phyloP scores from a whole-genome alignment of 176 grass and related monocot species.

The Oryza longistaminata region DNA sequence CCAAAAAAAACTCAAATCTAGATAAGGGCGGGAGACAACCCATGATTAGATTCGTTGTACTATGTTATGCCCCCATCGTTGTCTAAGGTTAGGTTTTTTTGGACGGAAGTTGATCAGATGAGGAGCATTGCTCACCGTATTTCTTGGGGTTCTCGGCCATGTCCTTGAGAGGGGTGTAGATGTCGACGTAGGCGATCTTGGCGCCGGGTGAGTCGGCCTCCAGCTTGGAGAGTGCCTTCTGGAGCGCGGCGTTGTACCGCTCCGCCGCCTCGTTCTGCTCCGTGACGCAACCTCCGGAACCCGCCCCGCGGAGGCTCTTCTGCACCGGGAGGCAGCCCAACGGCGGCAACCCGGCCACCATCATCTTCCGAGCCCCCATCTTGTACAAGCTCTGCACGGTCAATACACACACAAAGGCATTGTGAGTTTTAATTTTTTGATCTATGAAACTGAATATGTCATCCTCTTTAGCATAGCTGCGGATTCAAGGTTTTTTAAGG shows the following conservation, averaged over 20 bases:
- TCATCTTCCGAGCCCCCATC: slow-evolving; percentile 44
- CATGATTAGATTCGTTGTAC: too few relatives aligned
- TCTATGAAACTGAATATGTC: neutral
- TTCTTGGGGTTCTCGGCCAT: slow-evolving; percentile 44
- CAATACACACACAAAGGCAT: neutral
- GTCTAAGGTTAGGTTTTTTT: too few relatives aligned
- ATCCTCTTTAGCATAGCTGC: too few relatives aligned
- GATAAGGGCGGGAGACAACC: too few relatives aligned
- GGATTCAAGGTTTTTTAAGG: too few relatives aligned
- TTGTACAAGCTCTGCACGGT: slow-evolving; percentile 47
- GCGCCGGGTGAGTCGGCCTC: slow-evolving; percentile 16
- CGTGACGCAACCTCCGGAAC: slow-evolving; percentile 21
- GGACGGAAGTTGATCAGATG: too few relatives aligned
- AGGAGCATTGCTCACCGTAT: slow-evolving; percentile 38
- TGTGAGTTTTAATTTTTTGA: neutral
- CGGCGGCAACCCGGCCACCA: slow-evolving; percentile 52
- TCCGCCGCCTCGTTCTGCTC: slow-evolving; percentile 27
- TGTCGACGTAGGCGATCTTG: slow-evolving; percentile 42
- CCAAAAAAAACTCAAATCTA: too few relatives aligned
- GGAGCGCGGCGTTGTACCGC: slow-evolving; percentile 47
- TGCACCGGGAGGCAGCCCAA: slow-evolving; percentile 60
- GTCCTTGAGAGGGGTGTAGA: slow-evolving; percentile 51
- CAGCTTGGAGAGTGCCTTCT: slow-evolving; percentile 23
- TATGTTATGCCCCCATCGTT: too few relatives aligned
- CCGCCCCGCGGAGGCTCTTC: slow-evolving; percentile 9